Percentiles rank a stretch among this genome's conserved stretches.
These are phyloP conservation scores for Leishmania major DNA, from an alignment of 208 protist species.

Conservation along the genomic window DNA sequence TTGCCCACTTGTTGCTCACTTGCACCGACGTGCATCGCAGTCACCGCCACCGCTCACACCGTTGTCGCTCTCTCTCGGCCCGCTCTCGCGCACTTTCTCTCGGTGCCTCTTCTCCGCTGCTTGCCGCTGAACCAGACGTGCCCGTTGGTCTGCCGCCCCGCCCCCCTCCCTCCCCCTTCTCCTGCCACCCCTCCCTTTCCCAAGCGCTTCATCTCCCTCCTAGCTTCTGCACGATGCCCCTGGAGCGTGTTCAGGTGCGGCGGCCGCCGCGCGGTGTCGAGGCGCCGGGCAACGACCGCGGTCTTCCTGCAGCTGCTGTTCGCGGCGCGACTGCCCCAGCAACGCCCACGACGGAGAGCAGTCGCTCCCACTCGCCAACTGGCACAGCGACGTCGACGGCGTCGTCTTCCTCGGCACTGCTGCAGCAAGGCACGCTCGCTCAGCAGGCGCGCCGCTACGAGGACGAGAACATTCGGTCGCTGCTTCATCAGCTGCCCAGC, in stretches of 20 bases:
- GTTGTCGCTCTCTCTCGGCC: not conserved
- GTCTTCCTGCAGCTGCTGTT: not conserved
- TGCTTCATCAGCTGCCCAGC: constrained; percentile 53
- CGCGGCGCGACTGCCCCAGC: constrained; percentile 7
- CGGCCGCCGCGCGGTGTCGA: constrained; percentile 6
- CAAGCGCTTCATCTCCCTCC: not conserved
- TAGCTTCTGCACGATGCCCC: constrained; percentile 14
- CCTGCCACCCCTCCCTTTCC: not conserved
- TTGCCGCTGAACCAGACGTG: not conserved
- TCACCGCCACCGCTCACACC: not conserved
- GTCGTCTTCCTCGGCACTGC: not conserved
- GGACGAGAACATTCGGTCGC: constrained; percentile 22
- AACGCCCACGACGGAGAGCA: constrained; percentile 19
- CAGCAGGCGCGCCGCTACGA: constrained; percentile 22
- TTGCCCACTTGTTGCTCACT: not conserved
- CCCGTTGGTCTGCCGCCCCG: too few species aligned
- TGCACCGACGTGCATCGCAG: not conserved
- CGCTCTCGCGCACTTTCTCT: not conserved
- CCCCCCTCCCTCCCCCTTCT: not conserved
- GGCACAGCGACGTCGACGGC: constrained; percentile 9
- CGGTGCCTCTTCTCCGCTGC: not conserved
- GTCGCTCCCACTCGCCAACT: constrained; percentile 15
- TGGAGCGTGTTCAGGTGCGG: not conserved
- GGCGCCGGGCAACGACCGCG: not conserved
- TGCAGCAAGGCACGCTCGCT: not conserved